Evolutionary conservation across 257 asterid genomes (phyloP).

Genomic region (Prunella vulgaris): DNA sequence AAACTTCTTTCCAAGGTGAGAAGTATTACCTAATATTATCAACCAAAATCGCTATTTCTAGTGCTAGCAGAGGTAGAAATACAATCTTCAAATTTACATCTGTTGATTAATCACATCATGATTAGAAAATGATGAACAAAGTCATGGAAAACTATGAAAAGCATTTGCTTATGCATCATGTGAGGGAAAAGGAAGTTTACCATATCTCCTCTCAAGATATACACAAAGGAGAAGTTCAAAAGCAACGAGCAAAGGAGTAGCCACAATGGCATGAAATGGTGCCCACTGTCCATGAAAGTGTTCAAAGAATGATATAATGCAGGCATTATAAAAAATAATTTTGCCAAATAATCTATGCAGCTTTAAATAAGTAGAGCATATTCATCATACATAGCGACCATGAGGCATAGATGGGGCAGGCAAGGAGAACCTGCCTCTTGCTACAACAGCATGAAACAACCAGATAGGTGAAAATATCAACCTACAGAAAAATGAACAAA

Average conservation of each 20-base stretch:
- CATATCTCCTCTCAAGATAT: constrained; percentile 61
- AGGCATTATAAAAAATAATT: neutral
- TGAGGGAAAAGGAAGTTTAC: constrained; percentile 37
- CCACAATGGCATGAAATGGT: constrained; percentile 84
- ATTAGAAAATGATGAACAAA: constrained; percentile 18
- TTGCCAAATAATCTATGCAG: neutral
- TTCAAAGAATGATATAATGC: constrained; percentile 17
- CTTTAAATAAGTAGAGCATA: constrained; percentile 11
- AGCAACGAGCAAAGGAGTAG: constrained; percentile 84
- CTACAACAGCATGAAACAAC: constrained; percentile 90
- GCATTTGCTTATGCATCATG: neutral
- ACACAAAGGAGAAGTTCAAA: constrained; percentile 91
- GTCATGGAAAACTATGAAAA: neutral
- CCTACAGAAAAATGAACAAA: constrained; percentile 44
- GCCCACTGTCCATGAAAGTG: constrained; percentile 77
- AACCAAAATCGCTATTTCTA: constrained; percentile 77
- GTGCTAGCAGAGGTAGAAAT: constrained; percentile 77
- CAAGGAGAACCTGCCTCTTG: constrained; percentile 95
- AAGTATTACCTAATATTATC: constrained; percentile 75
- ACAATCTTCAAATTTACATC: constrained; percentile 91
- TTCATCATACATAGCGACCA: constrained; percentile 73
- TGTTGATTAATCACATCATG: constrained; percentile 38
- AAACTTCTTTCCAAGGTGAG: constrained; percentile 8
- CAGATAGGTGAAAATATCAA: constrained; percentile 74
- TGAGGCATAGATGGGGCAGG: constrained; percentile 98